Base-by-base conservation (phyloP, 768 basidiomycete genomes). In the Phylloporus scabripes region DNA sequence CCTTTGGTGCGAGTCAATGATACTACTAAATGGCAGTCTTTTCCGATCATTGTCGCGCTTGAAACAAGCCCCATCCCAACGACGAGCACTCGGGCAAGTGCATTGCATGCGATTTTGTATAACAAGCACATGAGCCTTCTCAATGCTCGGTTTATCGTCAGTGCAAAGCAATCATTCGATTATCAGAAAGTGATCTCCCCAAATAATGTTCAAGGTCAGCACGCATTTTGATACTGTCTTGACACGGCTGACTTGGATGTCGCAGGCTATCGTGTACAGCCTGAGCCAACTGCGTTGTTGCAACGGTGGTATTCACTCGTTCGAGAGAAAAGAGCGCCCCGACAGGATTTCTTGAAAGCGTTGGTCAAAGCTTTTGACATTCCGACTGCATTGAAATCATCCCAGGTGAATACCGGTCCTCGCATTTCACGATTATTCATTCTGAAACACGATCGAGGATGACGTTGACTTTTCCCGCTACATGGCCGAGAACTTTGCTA, bases 401-500 rank as follows among this genome's bases (percentile, higher is more conserved):
- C 81, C 0, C 84, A 84, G 72, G 85, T 83, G 47, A 42, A 23
- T 24, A 66, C 54, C 12, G 14, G 5, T 15, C 6, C 4, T 12
- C 18, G 32, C 23, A 5, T 18, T 11, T 21, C 5, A 21, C 15
- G 5, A 12, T 17, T 6, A 4, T 32, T 24, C 17, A 3, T 17
- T 45, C 24, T 43, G 14, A 52, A 12, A 38, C 18, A 26, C 21
- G 26, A 12, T 31, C 23, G 55, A 93, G 85, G 80, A 87, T 52
- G 89, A 96, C 59, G 75, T 94, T 46, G 81, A 86, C 42, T 92
- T 97, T 62, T 78, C 78, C 4, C 84, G 93, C 47, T 99, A 92
- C 70, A 88, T 97, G 81, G 85, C 91, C 0, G 96, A 98, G 64
- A 97, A 97, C 60, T 85, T 98, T 50, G 78, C 93, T 1, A 73